Conservation (phyloP, 169 alveolate genomes). For the Plasmodium vinckei region DNA sequence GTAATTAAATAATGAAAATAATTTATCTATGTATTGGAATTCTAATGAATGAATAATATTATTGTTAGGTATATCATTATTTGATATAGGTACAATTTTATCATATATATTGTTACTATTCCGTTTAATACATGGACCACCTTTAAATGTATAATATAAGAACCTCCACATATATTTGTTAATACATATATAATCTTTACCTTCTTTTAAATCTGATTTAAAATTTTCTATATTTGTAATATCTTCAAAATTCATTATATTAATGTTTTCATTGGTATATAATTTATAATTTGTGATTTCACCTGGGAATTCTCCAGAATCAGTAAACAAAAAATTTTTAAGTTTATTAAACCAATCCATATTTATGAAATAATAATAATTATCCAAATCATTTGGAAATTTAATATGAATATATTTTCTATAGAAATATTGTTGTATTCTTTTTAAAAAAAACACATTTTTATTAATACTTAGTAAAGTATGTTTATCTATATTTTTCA, state of each 20-base stretch:
- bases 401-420: conserved; percentile 52
- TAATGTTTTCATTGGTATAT: conserved; percentile 2
- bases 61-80: conserved; percentile 33
- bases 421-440: conserved; percentile 64
- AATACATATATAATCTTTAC: conserved; percentile 66
- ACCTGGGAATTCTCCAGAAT: conserved; percentile 40
- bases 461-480: conserved; percentile 15
- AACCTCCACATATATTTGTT: conserved; percentile 69
- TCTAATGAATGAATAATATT: conserved; percentile 58
- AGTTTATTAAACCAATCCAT: conserved; percentile 55
- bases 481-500: not conserved
- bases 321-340: conserved; percentile 24
- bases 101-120: conserved; percentile 51
- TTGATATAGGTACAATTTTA: conserved; percentile 30
- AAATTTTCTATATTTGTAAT: conserved; percentile 29
- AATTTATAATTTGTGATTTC: conserved; percentile 42
- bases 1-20: conserved; percentile 51
- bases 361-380: conserved; percentile 32
- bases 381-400: conserved; percentile 48
- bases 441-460: conserved; percentile 53
- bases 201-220: conserved; percentile 50
- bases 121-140: conserved; percentile 67
- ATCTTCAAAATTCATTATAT: not conserved
- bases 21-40: conserved; percentile 32
- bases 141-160: conserved; percentile 37